phyloP scores from a whole-genome alignment of 441 rosid genomes.

The Corymbia calophylla region DNA sequence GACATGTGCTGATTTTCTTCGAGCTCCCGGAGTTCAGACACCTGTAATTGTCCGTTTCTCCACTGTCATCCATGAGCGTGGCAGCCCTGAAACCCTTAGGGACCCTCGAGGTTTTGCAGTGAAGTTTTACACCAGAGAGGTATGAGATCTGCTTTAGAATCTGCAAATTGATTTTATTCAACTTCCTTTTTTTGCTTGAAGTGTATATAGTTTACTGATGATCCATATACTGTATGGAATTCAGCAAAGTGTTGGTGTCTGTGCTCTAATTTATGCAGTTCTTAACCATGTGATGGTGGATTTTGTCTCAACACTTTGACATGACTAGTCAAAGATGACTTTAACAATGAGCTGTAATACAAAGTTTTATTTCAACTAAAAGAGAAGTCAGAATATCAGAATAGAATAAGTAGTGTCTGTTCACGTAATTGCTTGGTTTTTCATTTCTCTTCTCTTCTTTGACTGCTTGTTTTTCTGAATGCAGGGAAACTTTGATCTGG shows the following conservation, averaged over 20 bases:
- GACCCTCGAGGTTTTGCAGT: conserved; percentile 98
- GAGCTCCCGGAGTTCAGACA: conserved; percentile 92
- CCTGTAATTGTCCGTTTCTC: conserved; percentile 89
- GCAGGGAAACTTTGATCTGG: conserved; percentile 96
- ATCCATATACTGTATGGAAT: not conserved
- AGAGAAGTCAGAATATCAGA: not conserved
- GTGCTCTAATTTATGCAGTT: not conserved
- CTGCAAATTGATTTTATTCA: not conserved
- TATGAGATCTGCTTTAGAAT: not conserved
- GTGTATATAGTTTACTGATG: not conserved
- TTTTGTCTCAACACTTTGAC: not conserved
- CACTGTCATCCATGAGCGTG: conserved; percentile 87
- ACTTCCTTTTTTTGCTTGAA: not conserved
- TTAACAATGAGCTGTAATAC: not conserved
- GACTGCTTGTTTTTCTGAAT: not conserved
- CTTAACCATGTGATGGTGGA: not conserved
- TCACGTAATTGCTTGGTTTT: not conserved
- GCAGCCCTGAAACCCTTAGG: conserved; percentile 91
- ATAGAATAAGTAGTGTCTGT: not conserved
- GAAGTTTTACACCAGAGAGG: conserved; percentile 98
- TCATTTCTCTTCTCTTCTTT: not conserved
- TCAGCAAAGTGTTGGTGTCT: not conserved
- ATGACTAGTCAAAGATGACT: not conserved
- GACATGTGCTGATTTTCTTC: conserved; percentile 89
- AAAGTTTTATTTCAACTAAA: not conserved